These are phyloP conservation scores for Platanus orientalis DNA, from an alignment of 164 flowering plant species.

Conservation along the genomic window DNA sequence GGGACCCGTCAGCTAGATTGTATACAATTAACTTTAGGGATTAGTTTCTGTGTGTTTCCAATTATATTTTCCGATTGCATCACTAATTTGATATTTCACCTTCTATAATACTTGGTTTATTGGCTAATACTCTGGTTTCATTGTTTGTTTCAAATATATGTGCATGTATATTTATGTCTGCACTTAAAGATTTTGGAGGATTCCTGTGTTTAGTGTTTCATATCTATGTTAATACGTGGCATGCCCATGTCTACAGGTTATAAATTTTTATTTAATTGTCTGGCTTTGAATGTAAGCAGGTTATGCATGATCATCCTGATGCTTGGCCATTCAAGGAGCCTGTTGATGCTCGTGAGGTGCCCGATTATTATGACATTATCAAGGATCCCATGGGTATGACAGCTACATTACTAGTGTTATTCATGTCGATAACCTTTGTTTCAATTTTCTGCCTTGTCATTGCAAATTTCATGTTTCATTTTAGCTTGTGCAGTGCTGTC, in stretches of 20 bases:
- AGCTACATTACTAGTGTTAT: neutral
- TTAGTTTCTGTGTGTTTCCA: too few species aligned
- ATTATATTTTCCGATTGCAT: too few species aligned
- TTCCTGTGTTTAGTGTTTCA: too few species aligned
- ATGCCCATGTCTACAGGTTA: neutral
- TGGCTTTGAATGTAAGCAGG: conserved; percentile 36
- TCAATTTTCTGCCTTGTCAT: neutral
- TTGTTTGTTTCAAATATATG: too few species aligned
- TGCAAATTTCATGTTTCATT: neutral
- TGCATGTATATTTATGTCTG: too few species aligned
- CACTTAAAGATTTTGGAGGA: too few species aligned
- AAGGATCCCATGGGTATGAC: conserved; percentile 93
- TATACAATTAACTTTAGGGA: too few species aligned
- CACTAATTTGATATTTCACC: too few species aligned
- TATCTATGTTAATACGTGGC: neutral
- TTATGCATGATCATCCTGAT: conserved; percentile 89
- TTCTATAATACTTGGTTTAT: too few species aligned
- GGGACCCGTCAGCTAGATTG: too few species aligned
- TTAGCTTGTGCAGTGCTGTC: too few species aligned
- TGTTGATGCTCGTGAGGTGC: conserved; percentile 90
- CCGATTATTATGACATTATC: conserved; percentile 89
- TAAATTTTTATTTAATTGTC: neutral
- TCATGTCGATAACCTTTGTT: neutral
- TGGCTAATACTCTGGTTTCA: too few species aligned
- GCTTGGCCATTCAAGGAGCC: conserved; percentile 99